Evolutionary conservation across 352 stramenopile genomes (phyloP).

Genomic region (Globisporangium lucens): DNA sequence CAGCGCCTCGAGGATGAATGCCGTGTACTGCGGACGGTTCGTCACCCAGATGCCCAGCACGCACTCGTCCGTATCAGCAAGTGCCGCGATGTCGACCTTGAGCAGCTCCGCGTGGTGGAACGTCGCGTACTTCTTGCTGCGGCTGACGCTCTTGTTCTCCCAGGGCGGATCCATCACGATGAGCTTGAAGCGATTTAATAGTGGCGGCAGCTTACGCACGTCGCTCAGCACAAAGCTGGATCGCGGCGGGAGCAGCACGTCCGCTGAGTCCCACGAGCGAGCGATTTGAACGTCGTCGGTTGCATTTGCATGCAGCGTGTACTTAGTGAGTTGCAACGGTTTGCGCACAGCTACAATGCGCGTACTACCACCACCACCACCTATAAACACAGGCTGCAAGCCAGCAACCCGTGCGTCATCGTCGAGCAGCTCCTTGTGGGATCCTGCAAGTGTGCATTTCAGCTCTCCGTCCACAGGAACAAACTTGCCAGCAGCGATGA

Average conservation of each 20-base stretch:
- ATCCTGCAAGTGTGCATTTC: constrained; percentile 16
- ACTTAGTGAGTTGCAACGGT: not conserved
- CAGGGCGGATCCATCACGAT: constrained; percentile 76
- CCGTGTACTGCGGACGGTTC: constrained; percentile 53
- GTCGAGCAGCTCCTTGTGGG: constrained; percentile 20
- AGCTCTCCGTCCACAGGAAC: constrained; percentile 33
- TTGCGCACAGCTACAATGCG: not conserved
- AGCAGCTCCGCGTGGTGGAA: constrained; percentile 61
- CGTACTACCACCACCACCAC: not conserved
- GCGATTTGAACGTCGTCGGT: constrained; percentile 21
- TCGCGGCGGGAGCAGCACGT: constrained; percentile 24
- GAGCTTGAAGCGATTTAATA: constrained; percentile 25
- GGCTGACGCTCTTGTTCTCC: constrained; percentile 74
- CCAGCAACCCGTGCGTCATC: constrained; percentile 18
- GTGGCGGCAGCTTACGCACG: constrained; percentile 17
- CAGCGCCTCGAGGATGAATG: constrained; percentile 53
- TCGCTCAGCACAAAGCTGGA: constrained; percentile 27
- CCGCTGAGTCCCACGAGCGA: not conserved
- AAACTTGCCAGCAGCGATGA: constrained; percentile 47
- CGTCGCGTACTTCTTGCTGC: constrained; percentile 50
- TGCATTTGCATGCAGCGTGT: constrained; percentile 5
- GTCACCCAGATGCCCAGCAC: constrained; percentile 77
- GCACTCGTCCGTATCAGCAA: constrained; percentile 36
- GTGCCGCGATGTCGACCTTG: constrained; percentile 31
- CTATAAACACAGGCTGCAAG: constrained; percentile 3